Base-by-base conservation (phyloP, 2,329 filamentous ascomycete species). In the Penicillium sclerotiorum region DNA sequence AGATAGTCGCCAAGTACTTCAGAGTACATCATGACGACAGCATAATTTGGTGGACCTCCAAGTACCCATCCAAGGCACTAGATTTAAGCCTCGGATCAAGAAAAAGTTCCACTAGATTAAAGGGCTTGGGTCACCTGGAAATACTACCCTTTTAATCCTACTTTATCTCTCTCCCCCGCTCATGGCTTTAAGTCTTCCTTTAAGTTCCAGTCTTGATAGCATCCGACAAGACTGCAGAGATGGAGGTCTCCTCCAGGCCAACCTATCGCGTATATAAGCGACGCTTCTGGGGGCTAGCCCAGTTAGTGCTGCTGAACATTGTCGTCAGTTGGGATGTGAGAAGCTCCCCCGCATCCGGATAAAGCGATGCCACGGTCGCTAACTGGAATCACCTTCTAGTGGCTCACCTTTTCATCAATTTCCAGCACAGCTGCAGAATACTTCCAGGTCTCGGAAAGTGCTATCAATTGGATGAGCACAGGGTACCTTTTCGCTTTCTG, bases 271-370 rank as follows among this genome's bases (percentile, higher is more conserved):
- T 88, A 18, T 97, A 97, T 69, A 93, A 88, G 73, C 82, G 90
- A 64, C 82, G 94, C 37, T 99, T 90, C 85, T 89, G 96, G 68
- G 94, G 94, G 1, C 77, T 99, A 44, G 74, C 82, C 18, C 89
- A 96, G 71, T 74, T 97, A 65, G 87, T 91, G 6, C 73, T 97
- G 63, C 77, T 97, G 73, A 99, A 97, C 68, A 87, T 96, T 48
- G 84, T 97, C 53, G 87, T 96, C 35, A 95, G 89, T 65, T 97
- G 93, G 93, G 90, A 95, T 82, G 90, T 94, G n/a, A 80, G 79
- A 90, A 52, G 8, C 27, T 8, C 7, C 39, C 27, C 37, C 30
- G 25, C 27, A 47, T 35, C 6, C 5, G 20, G 11, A 27, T 25
- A 2, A 33, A 18, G n/a, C 6, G 7, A 17, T 15, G 6, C 13